Conservation (phyloP, 1,284 basidiomycete genomes). For the Flammula alnicola region DNA sequence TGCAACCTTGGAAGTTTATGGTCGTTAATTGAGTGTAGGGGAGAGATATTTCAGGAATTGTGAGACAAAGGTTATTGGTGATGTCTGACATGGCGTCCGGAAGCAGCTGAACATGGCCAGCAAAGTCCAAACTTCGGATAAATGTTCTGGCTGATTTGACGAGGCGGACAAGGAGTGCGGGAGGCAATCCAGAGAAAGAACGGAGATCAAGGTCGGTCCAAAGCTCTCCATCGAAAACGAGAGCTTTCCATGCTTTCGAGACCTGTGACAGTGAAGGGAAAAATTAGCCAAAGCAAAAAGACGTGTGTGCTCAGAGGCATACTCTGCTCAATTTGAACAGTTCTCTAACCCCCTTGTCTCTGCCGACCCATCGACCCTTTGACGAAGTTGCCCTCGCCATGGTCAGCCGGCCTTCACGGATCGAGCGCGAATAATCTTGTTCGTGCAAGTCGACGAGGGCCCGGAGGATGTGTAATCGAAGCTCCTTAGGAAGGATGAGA, state of each 20-base stretch:
- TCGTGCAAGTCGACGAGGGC: conserved; percentile 59
- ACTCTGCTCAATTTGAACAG: conserved; percentile 83
- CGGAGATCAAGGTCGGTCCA: conserved; percentile 74
- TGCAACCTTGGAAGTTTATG: conserved; percentile 81
- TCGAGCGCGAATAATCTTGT: conserved; percentile 50
- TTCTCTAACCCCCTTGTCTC: conserved; percentile 73
- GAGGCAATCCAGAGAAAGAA: conserved; percentile 61
- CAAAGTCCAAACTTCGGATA: conserved; percentile 64
- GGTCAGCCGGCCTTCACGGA: conserved; percentile 57
- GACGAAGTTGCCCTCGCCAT: conserved; percentile 57
- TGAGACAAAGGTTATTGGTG: conserved; percentile 56
- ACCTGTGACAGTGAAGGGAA: conserved; percentile 55
- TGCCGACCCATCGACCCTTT: conserved; percentile 72
- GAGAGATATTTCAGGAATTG: conserved; percentile 37
- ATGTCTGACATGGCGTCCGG: conserved; percentile 55
- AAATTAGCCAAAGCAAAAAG: conserved; percentile 21
- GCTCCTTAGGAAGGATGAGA: conserved; percentile 71
- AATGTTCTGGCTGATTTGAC: conserved; percentile 66
- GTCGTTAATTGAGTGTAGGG: conserved; percentile 66
- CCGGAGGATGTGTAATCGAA: conserved; percentile 69
- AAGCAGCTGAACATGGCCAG: conserved; percentile 64
- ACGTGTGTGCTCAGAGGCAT: conserved; percentile 25
- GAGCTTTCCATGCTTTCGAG: conserved; percentile 77
- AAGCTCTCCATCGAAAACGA: conserved; percentile 87
- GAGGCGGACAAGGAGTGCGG: conserved; percentile 53